Conservation (phyloP, 306 rosid species). For the Leucaena leucocephala region DNA sequence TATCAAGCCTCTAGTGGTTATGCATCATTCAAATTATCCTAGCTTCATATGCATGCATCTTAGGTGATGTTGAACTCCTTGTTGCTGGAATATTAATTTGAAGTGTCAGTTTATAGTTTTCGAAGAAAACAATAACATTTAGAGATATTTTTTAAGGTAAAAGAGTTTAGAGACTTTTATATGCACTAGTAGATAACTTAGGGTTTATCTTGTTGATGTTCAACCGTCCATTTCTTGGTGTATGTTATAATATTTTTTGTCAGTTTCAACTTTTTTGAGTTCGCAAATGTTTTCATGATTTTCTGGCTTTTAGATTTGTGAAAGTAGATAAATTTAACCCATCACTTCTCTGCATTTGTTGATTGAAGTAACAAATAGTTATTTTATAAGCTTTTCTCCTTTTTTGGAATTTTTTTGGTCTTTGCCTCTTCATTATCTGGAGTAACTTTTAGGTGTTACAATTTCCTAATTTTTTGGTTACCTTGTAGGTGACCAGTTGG, state of each 20-base stretch:
- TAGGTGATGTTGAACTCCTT: neutral
- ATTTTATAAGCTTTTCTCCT: conserved; percentile 1
- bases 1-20: too few species aligned
- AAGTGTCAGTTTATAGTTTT: neutral
- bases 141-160: neutral
- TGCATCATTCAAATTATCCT: too few species aligned
- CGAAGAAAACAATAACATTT: neutral
- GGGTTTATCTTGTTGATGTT: neutral
- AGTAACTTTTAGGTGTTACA: neutral
- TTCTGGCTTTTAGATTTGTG: too few species aligned
- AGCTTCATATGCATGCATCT: neutral
- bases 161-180: neutral
- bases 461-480: conserved; percentile 2
- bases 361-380: neutral
- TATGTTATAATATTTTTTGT: too few species aligned
- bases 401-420: neutral
- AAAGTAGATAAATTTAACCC: too few species aligned
- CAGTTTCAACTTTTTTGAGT: too few species aligned
- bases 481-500: conserved; percentile 92
- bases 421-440: neutral
- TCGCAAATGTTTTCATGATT: too few species aligned
- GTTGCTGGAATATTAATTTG: neutral
- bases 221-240: too few species aligned
- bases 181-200: neutral
- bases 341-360: neutral